Evolutionary conservation across 345 rosid species (phyloP), one percentile per base, ranked within the genome.

Genomic region (Ailanthus altissimus): DNA sequence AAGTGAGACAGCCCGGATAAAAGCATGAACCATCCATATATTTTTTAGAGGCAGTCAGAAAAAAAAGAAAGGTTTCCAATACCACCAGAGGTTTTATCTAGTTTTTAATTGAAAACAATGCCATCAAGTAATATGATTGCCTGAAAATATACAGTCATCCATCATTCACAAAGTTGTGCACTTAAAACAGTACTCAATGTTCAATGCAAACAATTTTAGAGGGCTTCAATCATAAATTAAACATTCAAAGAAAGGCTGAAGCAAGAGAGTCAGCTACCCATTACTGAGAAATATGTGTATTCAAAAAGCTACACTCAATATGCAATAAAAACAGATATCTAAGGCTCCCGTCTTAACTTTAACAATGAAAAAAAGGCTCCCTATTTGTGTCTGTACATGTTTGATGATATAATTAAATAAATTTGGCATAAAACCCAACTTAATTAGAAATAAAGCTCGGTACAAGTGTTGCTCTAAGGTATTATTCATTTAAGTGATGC

Each of bases 401-500:
- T 36, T 63, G 46, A 63, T 63, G 46, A 5, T 4, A 63, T 1
- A 38, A 63, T 36, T 23, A 38, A 63, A 38, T 63, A 36, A 5
- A 63, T 63, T 61, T 26, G 38, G 46, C 67, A 63, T 61, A 36
- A 16, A 36, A 36, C 21, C 18, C 20, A 28, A 36, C 67, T 63
- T 63, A 8, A 38, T 14, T 18, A 6, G 8, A 38, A 42, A 63
- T 18, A 63, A 63, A 36, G 36, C 23, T 20, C 15, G 38, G 67
- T 36, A 36, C 23, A 63, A 18, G 38, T 18, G 67, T 15, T 23
- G 7, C 43, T 61, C 16, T 62, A 16, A 15, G 5, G 9, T 62
- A 62, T 36, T 62, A 62, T 36, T 36, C 67, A 62, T 62, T 62
- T 62, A 62, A 62, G 67, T 32, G 45, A 36, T 8, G 32, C 23